phyloP scores from a whole-genome alignment of 2,329 filamentous ascomycete genomes.

The Pseudogymnoascus sp. region DNA sequence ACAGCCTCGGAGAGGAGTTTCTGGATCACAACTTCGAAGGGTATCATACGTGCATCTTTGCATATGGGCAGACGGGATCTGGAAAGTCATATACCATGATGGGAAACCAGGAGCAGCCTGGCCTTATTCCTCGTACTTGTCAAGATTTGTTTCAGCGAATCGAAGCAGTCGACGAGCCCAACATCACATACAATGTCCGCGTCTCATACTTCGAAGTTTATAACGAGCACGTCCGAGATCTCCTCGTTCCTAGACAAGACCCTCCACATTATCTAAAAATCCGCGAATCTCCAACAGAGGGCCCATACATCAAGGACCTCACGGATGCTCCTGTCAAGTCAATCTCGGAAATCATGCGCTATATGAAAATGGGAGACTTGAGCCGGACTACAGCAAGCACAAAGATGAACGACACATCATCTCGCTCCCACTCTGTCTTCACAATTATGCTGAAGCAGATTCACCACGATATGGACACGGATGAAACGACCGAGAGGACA shows the following conservation, averaged over 20 bases:
- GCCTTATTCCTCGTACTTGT: slow-evolving; percentile 90
- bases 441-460: slow-evolving; percentile 98
- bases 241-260: slow-evolving; percentile 69
- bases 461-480: slow-evolving; percentile 92
- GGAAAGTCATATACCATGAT: slow-evolving; percentile 99
- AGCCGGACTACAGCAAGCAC: slow-evolving; percentile 87
- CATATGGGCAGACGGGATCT: slow-evolving; percentile 94
- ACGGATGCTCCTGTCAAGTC: slow-evolving; percentile 88
- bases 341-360: slow-evolving; percentile 77
- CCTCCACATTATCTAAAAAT: slow-evolving; percentile 93
- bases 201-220: slow-evolving; percentile 99
- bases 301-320: slow-evolving; percentile 93
- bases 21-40: slow-evolving; percentile 99
- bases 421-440: slow-evolving; percentile 93
- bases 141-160: slow-evolving; percentile 94
- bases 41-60: slow-evolving; percentile 98
- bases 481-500: slow-evolving; percentile 91
- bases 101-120: slow-evolving; percentile 77
- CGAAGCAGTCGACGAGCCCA: slow-evolving; percentile 71
- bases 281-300: slow-evolving; percentile 87
- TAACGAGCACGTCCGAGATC: slow-evolving; percentile 95
- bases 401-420: slow-evolving; percentile 99
- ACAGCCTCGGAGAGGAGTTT: slow-evolving; percentile 89
- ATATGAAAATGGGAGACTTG: slow-evolving; percentile 83
- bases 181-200: slow-evolving; percentile 93